These are phyloP conservation scores for Monilinia fructigena DNA, from an alignment of 2,329 filamentous ascomycete species.

Conservation along the genomic window DNA sequence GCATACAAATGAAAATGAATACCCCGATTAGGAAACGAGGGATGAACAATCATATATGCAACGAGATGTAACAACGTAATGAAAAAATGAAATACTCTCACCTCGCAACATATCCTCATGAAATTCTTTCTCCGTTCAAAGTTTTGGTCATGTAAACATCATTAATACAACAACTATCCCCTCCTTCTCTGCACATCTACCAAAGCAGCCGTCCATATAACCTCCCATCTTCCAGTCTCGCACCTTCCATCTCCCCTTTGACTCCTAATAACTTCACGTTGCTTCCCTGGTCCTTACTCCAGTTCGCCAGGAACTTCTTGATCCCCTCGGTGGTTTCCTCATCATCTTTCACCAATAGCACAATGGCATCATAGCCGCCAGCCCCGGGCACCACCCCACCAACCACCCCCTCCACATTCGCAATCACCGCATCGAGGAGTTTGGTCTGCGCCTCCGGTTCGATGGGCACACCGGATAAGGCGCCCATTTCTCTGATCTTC, in stretches of 20 bases:
- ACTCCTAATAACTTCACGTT: constrained; percentile 69
- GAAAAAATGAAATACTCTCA: too few relatives aligned
- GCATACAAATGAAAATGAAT: too few relatives aligned
- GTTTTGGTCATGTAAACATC: too few relatives aligned
- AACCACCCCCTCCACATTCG: constrained; percentile 49
- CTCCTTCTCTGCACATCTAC: too few relatives aligned
- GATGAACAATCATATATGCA: too few relatives aligned
- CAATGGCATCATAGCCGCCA: constrained; percentile 88
- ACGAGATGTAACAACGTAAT: too few relatives aligned
- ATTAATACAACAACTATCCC: too few relatives aligned
- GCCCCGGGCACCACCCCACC: constrained; percentile 62
- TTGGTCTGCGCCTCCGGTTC: constrained; percentile 84
- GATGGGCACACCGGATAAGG: constrained; percentile 74
- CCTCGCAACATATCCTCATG: too few relatives aligned
- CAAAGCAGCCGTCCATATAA: constrained; percentile 1
- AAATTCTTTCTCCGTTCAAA: too few relatives aligned
- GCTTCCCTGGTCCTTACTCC: constrained; percentile 58
- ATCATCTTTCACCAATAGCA: constrained; percentile 74
- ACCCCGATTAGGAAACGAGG: too few relatives aligned
- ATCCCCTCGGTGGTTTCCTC: constrained; percentile 60
- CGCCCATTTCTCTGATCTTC: constrained; percentile 75
- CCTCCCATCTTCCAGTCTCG: constrained; percentile 46
- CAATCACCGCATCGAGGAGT: constrained; percentile 72
- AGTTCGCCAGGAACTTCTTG: constrained; percentile 61
- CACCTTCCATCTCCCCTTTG: constrained; percentile 71